Evolutionary conservation across 305 asterid genomes (phyloP), one percentile per base, ranked within the genome.

Genomic region (Galium porrigens): DNA sequence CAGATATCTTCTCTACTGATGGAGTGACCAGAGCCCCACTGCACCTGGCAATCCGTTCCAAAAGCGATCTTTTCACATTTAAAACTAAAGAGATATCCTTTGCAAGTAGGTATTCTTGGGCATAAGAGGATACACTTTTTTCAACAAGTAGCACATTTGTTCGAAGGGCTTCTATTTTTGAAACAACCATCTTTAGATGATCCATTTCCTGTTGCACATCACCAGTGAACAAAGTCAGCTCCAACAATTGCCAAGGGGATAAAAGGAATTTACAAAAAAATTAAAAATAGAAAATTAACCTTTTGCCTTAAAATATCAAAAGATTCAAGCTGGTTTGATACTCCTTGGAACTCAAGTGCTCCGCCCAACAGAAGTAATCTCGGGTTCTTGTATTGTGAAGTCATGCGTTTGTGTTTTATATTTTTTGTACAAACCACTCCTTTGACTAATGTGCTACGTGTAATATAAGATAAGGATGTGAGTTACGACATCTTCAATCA

Each of bases 121-220:
- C 99, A 76, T 81, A 83, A 41, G 99, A 87, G 61, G 97, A 90
- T 39, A 80, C 99, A 67, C 82, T 94, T 79, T 86, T 94, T 77
- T 94, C 99, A 67, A 90, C 99, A n/a, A 94, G 90, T 63, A 94
- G 78, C 70, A 94, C 96, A 73, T 94, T 94, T 18, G 99, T 96
- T 61, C 83, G 96, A 70, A 65, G 95, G 65, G 84, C 84, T 79
- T 87, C 97, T 74, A 94, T 94, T 78, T 80, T 90, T 27, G 95
- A 80, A 68, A 94, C 94, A 51, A 90, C 75, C 70, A 73, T 76
- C 88, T 80, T 90, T 63, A 94, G 80, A 72, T 87, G 83, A 75
- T 94, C 96, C 41, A 79, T 94, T 80, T 90, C 99, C 97, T 94
- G 84, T 65, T 73, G 64, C 36, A 58, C 42, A 44, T 61, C 25